A percentile compares a stretch with the other conserved stretches of the same genome.
Conservation (phyloP, 306 rosid species). For the Lathyrus aphaca region DNA sequence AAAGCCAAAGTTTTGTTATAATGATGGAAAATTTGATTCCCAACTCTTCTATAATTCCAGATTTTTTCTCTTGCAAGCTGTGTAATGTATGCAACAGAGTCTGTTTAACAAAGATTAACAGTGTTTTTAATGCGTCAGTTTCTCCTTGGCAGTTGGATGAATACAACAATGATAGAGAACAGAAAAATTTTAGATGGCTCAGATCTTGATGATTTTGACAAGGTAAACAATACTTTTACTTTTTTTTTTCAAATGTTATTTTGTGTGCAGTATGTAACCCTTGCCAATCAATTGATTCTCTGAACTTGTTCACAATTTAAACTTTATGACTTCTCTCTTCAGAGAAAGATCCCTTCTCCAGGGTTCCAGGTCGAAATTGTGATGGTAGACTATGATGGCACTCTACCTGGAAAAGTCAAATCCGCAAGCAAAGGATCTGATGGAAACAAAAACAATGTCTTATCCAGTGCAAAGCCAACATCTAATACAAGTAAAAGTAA, state of each 20-base stretch:
- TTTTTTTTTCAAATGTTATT: constrained; percentile 18
- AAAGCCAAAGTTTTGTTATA: neutral
- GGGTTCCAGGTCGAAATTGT: constrained; percentile 86
- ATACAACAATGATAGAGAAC: constrained; percentile 79
- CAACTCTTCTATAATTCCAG: neutral
- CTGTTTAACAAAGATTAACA: constrained; percentile 28
- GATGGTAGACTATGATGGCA: constrained; percentile 75
- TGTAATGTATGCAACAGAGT: constrained; percentile 7
- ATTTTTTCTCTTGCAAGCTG: neutral
- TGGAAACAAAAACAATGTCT: constrained; percentile 37
- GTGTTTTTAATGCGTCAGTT: constrained; percentile 21
- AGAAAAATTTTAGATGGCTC: constrained; percentile 53
- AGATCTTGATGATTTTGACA: constrained; percentile 88
- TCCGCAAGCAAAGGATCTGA: constrained; percentile 54
- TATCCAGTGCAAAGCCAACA: constrained; percentile 29
- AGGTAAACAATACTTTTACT: constrained; percentile 50
- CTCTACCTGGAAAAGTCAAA: constrained; percentile 51
- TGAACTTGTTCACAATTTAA: constrained; percentile 31
- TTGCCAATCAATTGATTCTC: constrained; percentile 12
- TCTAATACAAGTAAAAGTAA: constrained; percentile 46
- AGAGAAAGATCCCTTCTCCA: constrained; percentile 89
- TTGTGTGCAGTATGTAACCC: neutral
- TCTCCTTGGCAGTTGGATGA: constrained; percentile 76
- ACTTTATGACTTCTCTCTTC: constrained; percentile 39
- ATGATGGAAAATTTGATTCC: constrained; percentile 9